A percentile compares a stretch with the other conserved stretches of the same genome.
phyloP scores from a whole-genome alignment of 345 rosid genomes.

The Alliaria petiolata region DNA sequence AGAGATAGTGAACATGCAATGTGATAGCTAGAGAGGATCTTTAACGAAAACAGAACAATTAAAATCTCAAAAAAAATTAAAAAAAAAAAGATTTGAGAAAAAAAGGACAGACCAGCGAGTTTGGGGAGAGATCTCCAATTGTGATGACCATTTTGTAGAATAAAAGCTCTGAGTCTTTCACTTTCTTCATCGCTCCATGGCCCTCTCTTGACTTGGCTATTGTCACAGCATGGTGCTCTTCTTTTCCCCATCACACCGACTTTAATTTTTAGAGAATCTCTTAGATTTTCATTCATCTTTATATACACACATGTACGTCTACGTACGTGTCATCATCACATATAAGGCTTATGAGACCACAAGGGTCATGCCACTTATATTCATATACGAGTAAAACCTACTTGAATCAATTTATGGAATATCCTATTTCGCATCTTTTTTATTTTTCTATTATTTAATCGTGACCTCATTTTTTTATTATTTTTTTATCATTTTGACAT shows the following conservation, averaged over 20 bases:
- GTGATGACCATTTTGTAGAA: constrained; percentile 14
- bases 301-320: constrained; percentile 11
- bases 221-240: constrained; percentile 31
- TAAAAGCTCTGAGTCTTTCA: constrained; percentile 21
- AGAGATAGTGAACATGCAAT: too few relatives aligned
- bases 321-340: constrained; percentile 6
- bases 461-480: neutral
- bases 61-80: too few relatives aligned
- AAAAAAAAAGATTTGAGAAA: too few relatives aligned
- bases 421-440: neutral
- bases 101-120: constrained; percentile 31
- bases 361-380: constrained; percentile 28
- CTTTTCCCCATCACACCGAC: constrained; percentile 1
- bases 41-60: neutral
- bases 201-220: constrained; percentile 28
- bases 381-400: neutral
- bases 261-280: constrained; percentile 1
- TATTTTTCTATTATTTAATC: neutral
- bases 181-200: constrained; percentile 30
- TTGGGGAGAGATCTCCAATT: constrained; percentile 32
- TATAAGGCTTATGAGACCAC: constrained; percentile 15
- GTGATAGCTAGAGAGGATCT: neutral
- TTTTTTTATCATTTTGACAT: neutral
- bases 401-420: neutral
- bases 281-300: neutral